Base-by-base conservation (phyloP, 2,329 filamentous ascomycete species). In the Fusarium circinatum region DNA sequence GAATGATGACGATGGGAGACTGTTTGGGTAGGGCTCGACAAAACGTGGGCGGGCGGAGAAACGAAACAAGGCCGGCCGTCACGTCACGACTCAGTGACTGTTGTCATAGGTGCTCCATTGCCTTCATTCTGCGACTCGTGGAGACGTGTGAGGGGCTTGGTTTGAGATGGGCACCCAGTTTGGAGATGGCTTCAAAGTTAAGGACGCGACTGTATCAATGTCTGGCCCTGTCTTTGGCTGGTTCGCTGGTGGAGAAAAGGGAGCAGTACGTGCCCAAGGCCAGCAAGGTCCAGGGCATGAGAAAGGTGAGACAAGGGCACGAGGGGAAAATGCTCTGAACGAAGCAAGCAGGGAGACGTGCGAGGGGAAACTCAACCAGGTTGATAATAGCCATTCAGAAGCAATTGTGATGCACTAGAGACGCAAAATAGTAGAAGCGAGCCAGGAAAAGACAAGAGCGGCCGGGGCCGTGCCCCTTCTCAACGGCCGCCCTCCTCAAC, bases 401-500 rank as follows among this genome's bases (percentile, higher is more conserved):
- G 58, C 59, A 69, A 42, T 34, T 32, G 20, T 51, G 63, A 69
- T 65, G 49, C 71, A 72, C 71, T 75, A 74, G 36, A 52, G 71
- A 74, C 58, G 47, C 44, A 74, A 61, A 48, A 59, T 65, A 45
- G 67, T 60, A 74, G 57, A 72, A 68, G 71, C 71, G 59, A 75
- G 64, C 71, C 71, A 72, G 71, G 65, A 68, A 77, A 77, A 71
- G 54, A 70, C 70, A 76, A 73, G 70, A 70, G 65, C 75, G 74
- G 76, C 71, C 64, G 74, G 76, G 76, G 73, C 76, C 76, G 76
- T 77, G 75, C 76, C 74, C 76, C 76, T 75, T 77, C 74, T 57
- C 74, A 78, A 78, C 76, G 74, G 74, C 75, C 76, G 75, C 73
- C 74, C 74, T 55, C 65, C 76, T 78, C 74, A 78, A 78, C 76